Percentiles rank a stretch among this genome's conserved stretches.
These are phyloP conservation scores for Pseudogymnoascus sp. DNA, from an alignment of 2,329 filamentous ascomycete genomes.

Conservation along the genomic window DNA sequence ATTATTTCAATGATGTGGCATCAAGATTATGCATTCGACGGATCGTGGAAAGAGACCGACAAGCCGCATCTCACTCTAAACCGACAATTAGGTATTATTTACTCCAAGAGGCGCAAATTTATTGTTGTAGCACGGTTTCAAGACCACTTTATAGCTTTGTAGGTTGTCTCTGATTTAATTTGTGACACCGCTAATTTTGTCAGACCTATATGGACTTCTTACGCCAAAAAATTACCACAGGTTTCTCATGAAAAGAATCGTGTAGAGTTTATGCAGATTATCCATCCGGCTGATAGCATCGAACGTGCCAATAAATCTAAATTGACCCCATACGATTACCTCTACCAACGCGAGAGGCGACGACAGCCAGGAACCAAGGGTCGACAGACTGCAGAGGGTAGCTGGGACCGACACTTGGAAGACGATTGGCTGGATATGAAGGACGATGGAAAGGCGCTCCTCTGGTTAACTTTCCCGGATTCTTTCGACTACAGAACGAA, in stretches of 20 bases:
- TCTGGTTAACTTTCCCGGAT: background rate
- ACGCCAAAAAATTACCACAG: background rate
- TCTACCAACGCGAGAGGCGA: background rate
- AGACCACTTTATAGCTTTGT: background rate
- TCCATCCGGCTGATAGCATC: background rate
- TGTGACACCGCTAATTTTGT: background rate
- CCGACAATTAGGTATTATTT: background rate
- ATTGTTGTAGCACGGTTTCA: background rate
- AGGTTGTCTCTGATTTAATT: background rate
- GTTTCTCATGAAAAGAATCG: background rate
- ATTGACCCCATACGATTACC: background rate
- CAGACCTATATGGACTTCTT: background rate
- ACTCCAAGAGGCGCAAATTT: background rate
- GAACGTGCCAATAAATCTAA: background rate
- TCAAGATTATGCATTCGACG: background rate
- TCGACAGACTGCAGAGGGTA: background rate
- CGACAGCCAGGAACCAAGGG: background rate
- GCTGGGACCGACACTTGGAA: background rate
- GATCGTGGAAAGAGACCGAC: background rate
- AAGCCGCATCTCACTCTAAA: background rate
- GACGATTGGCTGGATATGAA: background rate
- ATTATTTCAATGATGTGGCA: constrained; percentile 1
- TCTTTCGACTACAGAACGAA: background rate
- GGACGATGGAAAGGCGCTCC: background rate
- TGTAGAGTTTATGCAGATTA: background rate